Base-by-base conservation (phyloP, 257 asterid species). In the Knoxia roxburghii region DNA sequence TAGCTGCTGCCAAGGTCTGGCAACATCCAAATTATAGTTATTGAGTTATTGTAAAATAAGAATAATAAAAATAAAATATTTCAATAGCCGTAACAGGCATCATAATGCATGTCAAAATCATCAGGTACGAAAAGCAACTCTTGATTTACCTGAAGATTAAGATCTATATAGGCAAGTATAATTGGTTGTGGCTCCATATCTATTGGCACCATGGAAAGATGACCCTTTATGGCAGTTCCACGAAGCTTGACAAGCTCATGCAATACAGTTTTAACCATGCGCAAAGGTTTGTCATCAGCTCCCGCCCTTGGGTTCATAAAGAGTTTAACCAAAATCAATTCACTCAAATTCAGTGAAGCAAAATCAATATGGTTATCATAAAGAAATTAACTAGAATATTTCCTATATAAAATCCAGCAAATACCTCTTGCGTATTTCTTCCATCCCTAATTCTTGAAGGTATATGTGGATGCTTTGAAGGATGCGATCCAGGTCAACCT, bases 1-100 rank as follows among this genome's bases (percentile, higher is more conserved):
- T 89, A n/a, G 99, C 96, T 65, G 99, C 99, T 41, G 99, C 99
- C 87, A 94, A 80, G 33, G 96, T 94, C 99, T 94, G 84, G 72
- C 50, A 82, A 77, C 72, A 65, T 20, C 24, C 45, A 15, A n/a
- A 72, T 13, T 7, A 51, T 12, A 24, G 2, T 54, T 24, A 32
- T 6, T 29, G 17, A 24, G 2, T 54, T 24, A 32, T 6, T 29
- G 17, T 0, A 14, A 64, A 49, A 52, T 13, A 37, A 46, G 13
- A 52, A n/a, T 7, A 41, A 30, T 58, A 30, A 15, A 1, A 30
- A 30, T 15, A 9, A 17, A 14, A 15, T 15, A 7, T 32, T 32
- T 32, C 21, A 21, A 10, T 8, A 52, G 27, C 7, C 21, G 30
- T 10, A 52, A 21, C 14, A 52, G 21, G 17, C 8, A 17, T 29